Conservation (phyloP, 805 yeast genomes). For the Wickerhamiella azymoides region DNA sequence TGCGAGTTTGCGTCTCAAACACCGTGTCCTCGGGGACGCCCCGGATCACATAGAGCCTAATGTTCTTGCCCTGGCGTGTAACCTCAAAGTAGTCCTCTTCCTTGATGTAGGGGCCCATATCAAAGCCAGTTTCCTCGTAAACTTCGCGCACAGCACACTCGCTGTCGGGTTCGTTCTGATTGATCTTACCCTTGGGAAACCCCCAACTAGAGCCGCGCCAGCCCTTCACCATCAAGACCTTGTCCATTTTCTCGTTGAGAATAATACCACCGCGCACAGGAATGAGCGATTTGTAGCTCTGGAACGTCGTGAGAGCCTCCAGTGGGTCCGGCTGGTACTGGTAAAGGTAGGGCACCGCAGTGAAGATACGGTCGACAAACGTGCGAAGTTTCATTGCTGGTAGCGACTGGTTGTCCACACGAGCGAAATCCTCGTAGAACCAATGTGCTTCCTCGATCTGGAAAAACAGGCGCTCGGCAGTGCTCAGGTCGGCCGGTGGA, state of each 20-base stretch:
- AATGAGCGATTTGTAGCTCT: constrained; percentile 71
- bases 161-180: constrained; percentile 78
- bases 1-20: constrained; percentile 74
- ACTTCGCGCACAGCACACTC: constrained; percentile 88
- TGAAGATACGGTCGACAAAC: constrained; percentile 67
- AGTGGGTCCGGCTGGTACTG: constrained; percentile 24
- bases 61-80: constrained; percentile 69
- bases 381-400: constrained; percentile 67
- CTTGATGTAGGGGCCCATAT: constrained; percentile 51
- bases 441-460: constrained; percentile 97
- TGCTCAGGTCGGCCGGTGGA: constrained; percentile 78
- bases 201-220: constrained; percentile 73
- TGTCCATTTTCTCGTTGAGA: constrained; percentile 54
- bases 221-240: constrained; percentile 70
- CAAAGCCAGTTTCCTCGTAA: constrained; percentile 86
- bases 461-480: constrained; percentile 70
- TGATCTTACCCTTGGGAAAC: constrained; percentile 93
- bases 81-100: constrained; percentile 69
- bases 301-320: constrained; percentile 64
- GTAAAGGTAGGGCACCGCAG: constrained; percentile 42
- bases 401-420: constrained; percentile 55
- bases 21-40: constrained; percentile 62
- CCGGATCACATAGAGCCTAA: constrained; percentile 62
- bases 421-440: constrained; percentile 81
- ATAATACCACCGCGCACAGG: constrained; percentile 96